A percentile compares a stretch with the other conserved stretches of the same genome.
These are phyloP conservation scores for Dendryphion nanum DNA, from an alignment of 2,329 filamentous ascomycete genomes.

Conservation along the genomic window DNA sequence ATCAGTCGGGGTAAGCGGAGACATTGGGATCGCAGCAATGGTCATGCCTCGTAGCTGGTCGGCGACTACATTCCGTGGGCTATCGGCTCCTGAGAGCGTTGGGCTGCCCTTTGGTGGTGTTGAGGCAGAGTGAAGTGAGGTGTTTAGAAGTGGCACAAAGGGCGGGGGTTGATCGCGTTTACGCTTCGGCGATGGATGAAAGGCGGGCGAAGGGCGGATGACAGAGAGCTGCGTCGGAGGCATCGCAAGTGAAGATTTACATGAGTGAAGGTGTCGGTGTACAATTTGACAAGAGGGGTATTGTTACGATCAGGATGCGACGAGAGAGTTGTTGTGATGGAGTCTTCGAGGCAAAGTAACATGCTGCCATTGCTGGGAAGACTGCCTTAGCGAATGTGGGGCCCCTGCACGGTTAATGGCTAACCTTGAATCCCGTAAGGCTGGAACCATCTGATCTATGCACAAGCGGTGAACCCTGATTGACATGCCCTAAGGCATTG, in stretches of 20 bases:
- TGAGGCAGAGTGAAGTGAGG: slow-evolving; percentile 24
- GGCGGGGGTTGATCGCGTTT: slow-evolving; percentile 35
- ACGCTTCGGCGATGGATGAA: slow-evolving; percentile 38
- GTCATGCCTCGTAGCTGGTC: slow-evolving; percentile 36
- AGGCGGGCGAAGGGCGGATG: slow-evolving; percentile 30
- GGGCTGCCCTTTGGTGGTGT: slow-evolving; percentile 21
- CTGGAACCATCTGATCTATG: no score
- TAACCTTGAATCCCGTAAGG: no score
- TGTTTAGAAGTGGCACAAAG: slow-evolving; percentile 29
- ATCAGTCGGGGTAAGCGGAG: slow-evolving; percentile 35
- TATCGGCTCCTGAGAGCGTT: slow-evolving; percentile 22
- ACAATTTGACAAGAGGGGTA: no score
- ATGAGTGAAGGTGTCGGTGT: no score
- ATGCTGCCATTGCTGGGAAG: not conserved
- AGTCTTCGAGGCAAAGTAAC: not conserved
- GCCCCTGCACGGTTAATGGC: no score
- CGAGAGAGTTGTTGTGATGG: no score
- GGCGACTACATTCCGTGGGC: slow-evolving; percentile 36
- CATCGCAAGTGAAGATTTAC: slow-evolving; percentile 19
- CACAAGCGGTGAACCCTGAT: no score
- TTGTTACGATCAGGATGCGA: no score
- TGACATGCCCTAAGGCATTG: no score
- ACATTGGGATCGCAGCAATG: slow-evolving; percentile 28
- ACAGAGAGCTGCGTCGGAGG: slow-evolving; percentile 31
- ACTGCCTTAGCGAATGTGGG: not conserved